Evolutionary conservation across 192 early-diverging fungal species (phyloP), one percentile per base, ranked within the genome.

Genomic region (Podila clonocystis): DNA sequence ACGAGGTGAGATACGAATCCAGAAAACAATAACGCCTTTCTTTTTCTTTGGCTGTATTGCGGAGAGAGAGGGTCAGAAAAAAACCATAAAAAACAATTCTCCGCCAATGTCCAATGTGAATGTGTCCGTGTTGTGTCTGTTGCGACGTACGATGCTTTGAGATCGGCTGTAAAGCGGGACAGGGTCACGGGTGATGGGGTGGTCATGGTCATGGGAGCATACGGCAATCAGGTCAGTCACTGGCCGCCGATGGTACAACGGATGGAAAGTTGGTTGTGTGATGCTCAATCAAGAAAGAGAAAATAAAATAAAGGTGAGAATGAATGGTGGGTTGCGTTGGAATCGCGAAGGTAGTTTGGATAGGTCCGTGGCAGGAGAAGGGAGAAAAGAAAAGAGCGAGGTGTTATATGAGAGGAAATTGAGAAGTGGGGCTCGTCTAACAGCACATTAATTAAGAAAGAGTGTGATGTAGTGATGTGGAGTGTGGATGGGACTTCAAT

Each of bases 151-250:
- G 68, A 70, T 31, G 75, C 64, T 78, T 78, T 78, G 26, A 78
- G 59, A 65, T 78, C 75, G 38, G 64, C 67, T 29, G 75, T 78
- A 34, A 78, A 50, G 52, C 75, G 75, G 4, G 75, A 31, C 57
- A 78, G 58, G 58, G 68, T 70, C n/a, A 70, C 28, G 63, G 75
- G 68, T 24, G 75, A 62, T 38, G 64, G 28, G 19, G 63, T 66
- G 26, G 63, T 29, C 67, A 69, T 78, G 29, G 75, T 50, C 68
- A 62, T 65, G 38, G 41, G 60, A 58, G 59, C 48, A 24, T 45
- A 63, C 17, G 41, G 41, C 34, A 55, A 38, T 67, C 61, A 11
- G 52, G 22, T 24, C 50, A 58, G 50, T 65, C 60, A 50, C 62
- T 41, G 19, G 57, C 66, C 30, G 36, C 34, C 34, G 24, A 31